Base-by-base conservation (phyloP, 805 yeast genomes). In the Candida dajiaensis region DNA sequence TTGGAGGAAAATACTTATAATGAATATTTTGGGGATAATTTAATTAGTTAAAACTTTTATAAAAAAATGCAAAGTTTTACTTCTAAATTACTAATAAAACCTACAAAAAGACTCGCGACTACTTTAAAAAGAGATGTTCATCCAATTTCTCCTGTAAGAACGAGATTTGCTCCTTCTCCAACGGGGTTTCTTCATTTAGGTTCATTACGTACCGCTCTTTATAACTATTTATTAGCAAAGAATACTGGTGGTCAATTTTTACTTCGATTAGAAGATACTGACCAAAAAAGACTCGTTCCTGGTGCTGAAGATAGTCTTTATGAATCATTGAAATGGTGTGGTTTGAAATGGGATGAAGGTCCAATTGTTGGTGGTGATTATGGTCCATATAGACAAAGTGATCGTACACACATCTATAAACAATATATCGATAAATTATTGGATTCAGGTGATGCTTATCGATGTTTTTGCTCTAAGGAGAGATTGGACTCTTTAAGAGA, bases 81-180 rank as follows among this genome's bases (percentile, higher is more conserved):
- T 11, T 36, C 23, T 25, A n/a, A n/a, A 7, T 6, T 36, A 6
- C 39, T 19, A 9, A 20, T 5, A 13, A 28, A 36, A 5, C 25
- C 39, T 3, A 6, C 19, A 11, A 36, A 20, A 8, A 36, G 39
- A 9, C 22, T 19, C 39, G 39, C n/a, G 10, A 20, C 39, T 4
- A 5, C 36, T 18, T 6, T 10, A 6, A 33, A 16, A 12, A 33
- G 12, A n/a, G 39, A 36, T 7, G 23, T 36, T 5, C 50, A 48
- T 21, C 48, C 50, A 8, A n/a, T 15, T 4, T 29, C 23, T 3
- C 89, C 94, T 0, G 95, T 81, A 0, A 66, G 97, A 53, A 87
- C 98, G 1, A 69, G 99, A 52, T 94, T 94, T 66, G 99, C 99
- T 0, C 99, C 99, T 0, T 89, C 97, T 2, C 99, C 99, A 1